Percentiles rank a stretch among this genome's conserved stretches.
Evolutionary conservation across 2,329 filamentous ascomycete species (phyloP).

Genomic region (Nothomitra cinnamomea): DNA sequence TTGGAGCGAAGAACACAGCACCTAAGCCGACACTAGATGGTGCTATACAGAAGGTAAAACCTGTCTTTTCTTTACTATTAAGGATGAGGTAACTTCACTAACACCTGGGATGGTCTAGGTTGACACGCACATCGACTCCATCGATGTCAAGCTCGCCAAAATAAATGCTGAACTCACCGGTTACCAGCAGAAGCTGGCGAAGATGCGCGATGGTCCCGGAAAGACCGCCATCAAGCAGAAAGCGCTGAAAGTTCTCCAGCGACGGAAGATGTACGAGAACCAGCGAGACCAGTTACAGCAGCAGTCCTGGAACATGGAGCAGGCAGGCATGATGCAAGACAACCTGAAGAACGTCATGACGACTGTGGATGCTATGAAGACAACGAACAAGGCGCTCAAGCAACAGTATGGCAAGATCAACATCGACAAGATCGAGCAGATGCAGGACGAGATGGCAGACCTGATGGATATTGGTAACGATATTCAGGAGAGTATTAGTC

Average conservation of each 20-base stretch:
- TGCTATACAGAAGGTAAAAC: slow-evolving; percentile 60
- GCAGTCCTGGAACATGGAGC: slow-evolving; percentile 98
- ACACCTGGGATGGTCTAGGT: slow-evolving; percentile 30
- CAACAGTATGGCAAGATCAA: slow-evolving; percentile 96
- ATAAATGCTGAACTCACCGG: slow-evolving; percentile 78
- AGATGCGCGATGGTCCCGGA: slow-evolving; percentile 90
- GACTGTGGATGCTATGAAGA: slow-evolving; percentile 94
- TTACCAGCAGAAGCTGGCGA: slow-evolving; percentile 73
- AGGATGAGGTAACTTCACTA: slow-evolving; percentile 11
- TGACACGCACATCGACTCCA: slow-evolving; percentile 64
- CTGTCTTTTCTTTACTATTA: slow-evolving; percentile 1
- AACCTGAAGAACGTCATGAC: slow-evolving; percentile 98
- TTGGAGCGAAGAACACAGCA: slow-evolving; percentile 70
- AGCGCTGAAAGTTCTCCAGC: slow-evolving; percentile 82
- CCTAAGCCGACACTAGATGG: slow-evolving; percentile 78
- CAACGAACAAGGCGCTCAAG: slow-evolving; percentile 79
- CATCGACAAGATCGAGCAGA: slow-evolving; percentile 88
- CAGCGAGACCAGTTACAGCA: slow-evolving; percentile 87
- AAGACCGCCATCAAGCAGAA: slow-evolving; percentile 89
- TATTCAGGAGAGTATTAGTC: slow-evolving; percentile 83
- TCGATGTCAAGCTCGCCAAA: slow-evolving; percentile 88
- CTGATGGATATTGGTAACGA: slow-evolving; percentile 95
- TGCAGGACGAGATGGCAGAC: slow-evolving; percentile 99
- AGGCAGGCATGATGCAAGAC: slow-evolving; percentile 95
- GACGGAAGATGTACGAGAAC: slow-evolving; percentile 82